A percentile compares a stretch with the other conserved stretches of the same genome.
Evolutionary conservation across 2,329 filamentous ascomycete species (phyloP).

Genomic region (Ceratocystis colombiana): DNA sequence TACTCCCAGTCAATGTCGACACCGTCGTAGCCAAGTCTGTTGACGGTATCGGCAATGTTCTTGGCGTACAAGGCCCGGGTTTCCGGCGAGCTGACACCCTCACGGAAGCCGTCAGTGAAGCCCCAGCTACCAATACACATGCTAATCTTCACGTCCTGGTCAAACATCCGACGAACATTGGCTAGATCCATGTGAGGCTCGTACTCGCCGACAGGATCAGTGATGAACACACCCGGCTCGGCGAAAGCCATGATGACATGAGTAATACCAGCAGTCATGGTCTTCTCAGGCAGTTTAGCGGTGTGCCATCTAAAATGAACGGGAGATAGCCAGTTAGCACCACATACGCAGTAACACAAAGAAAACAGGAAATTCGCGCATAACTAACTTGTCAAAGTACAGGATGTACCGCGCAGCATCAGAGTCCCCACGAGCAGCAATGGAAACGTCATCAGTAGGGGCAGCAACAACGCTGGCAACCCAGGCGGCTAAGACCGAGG

Average conservation of each 20-base stretch:
- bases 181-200: conserved; percentile 45
- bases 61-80: too few species aligned
- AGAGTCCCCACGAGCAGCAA: neutral
- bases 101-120: conserved; percentile 52
- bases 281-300: too few species aligned
- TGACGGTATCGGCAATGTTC: too few species aligned
- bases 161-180: conserved; percentile 35
- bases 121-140: conserved; percentile 69
- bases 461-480: neutral
- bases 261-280: too few species aligned
- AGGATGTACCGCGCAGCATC: neutral
- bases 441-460: neutral
- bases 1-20: too few species aligned
- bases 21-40: too few species aligned
- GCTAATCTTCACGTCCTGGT: conserved; percentile 49
- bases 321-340: neutral
- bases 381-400: conserved; percentile 9
- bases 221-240: conserved; percentile 37
- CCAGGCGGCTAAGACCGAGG: neutral
- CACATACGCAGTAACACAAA: neutral
- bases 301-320: neutral
- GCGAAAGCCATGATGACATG: too few species aligned
- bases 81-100: conserved; percentile 40
- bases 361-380: neutral
- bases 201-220: conserved; percentile 33